These are phyloP conservation scores for Colletotrichum cordylinicola DNA, from an alignment of 2,329 filamentous ascomycete species.

Conservation along the genomic window DNA sequence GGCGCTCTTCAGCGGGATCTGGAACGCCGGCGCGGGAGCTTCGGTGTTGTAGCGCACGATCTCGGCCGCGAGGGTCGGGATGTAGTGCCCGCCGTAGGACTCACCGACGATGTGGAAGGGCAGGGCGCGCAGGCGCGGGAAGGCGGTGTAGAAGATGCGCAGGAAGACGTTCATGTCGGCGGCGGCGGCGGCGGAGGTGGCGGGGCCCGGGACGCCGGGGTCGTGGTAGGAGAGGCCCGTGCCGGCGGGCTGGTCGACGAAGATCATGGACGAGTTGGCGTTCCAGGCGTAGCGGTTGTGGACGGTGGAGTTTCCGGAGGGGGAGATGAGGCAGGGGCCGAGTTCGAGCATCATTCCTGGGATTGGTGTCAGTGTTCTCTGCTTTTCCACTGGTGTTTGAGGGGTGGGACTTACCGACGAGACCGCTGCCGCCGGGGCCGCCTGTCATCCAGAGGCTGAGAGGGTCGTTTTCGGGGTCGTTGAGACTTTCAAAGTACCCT, in stretches of 20 bases:
- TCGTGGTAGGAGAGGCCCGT: conserved; percentile 58
- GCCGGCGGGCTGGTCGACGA: conserved; percentile 59
- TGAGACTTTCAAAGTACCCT: conserved; percentile 33
- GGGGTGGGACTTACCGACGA: conserved; percentile 42
- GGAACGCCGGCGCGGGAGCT: conserved; percentile 39
- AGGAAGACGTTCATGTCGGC: conserved; percentile 55
- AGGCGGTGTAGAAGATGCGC: conserved; percentile 51
- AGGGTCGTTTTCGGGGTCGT: conserved; percentile 31
- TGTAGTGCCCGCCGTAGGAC: conserved; percentile 55
- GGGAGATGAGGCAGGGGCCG: conserved; percentile 21
- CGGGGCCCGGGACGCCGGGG: conserved; percentile 29
- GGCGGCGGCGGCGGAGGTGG: conserved; percentile 46
- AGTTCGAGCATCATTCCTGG: conserved; percentile 20
- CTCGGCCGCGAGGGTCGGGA: conserved; percentile 47
- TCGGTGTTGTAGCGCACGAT: conserved; percentile 49
- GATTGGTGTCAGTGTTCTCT: not conserved
- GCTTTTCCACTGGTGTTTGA: not conserved
- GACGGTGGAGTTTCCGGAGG: conserved; percentile 9
- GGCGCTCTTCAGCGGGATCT: conserved; percentile 48
- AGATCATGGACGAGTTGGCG: conserved; percentile 40
- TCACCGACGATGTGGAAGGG: conserved; percentile 55
- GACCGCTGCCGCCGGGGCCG: conserved; percentile 61
- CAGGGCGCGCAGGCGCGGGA: conserved; percentile 41
- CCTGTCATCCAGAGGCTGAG: conserved; percentile 65
- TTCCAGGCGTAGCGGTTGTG: conserved; percentile 25